These are phyloP conservation scores for Vitellaria paradoxa DNA, from an alignment of 179 eudicot genomes.

Conservation along the genomic window DNA sequence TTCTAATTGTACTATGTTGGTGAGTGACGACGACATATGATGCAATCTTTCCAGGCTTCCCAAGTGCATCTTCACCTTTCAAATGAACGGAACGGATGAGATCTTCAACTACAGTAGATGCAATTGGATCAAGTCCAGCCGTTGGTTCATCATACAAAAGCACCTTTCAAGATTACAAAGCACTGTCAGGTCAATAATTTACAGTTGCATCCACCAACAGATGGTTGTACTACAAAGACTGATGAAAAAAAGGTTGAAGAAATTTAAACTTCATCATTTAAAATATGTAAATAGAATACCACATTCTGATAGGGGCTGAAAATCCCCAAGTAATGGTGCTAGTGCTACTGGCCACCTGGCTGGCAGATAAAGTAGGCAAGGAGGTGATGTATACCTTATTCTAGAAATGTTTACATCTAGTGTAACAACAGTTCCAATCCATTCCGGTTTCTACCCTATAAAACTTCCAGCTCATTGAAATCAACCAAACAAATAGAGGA, in stretches of 20 bases:
- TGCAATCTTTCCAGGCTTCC: slow-evolving; percentile 74
- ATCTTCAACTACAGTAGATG: slow-evolving; percentile 98
- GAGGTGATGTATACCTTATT: too few relatives aligned
- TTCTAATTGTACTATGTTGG: slow-evolving; percentile 90
- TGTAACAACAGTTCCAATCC: neutral
- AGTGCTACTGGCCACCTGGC: too few relatives aligned
- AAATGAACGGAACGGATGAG: slow-evolving; percentile 90
- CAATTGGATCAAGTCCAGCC: slow-evolving; percentile 98
- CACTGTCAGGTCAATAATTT: slow-evolving; percentile 1
- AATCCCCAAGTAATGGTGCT: neutral
- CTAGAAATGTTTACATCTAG: neutral
- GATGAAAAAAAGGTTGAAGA: neutral
- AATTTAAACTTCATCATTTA: neutral
- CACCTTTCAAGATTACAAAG: slow-evolving; percentile 45
- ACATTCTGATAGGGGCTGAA: neutral
- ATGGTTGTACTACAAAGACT: neutral
- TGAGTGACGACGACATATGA: slow-evolving; percentile 91
- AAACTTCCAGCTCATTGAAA: too few relatives aligned
- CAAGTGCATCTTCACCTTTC: slow-evolving; percentile 69
- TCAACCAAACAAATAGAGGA: too few relatives aligned
- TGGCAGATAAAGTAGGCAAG: too few relatives aligned
- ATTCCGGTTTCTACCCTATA: neutral
- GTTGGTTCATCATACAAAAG: slow-evolving; percentile 95
- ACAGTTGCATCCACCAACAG: neutral
- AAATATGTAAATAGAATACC: neutral